Evolutionary conservation across 2,329 filamentous ascomycete genomes (phyloP).

Genomic region (Alternaria panax): DNA sequence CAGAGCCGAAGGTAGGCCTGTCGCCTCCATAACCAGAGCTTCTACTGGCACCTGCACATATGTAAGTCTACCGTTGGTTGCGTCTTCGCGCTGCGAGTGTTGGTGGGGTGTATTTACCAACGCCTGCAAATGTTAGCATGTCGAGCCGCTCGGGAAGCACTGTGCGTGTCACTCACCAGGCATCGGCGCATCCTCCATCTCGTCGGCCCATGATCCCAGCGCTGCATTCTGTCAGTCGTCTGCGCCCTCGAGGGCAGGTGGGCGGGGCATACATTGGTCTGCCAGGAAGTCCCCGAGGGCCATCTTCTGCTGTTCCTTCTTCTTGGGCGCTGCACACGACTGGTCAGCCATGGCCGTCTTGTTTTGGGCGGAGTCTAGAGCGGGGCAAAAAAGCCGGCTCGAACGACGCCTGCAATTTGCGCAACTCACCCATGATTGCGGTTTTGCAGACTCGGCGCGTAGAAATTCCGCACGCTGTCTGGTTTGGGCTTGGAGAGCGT

Average conservation of each 20-base stretch:
- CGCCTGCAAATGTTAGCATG: slow-evolving; percentile 39
- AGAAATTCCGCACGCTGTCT: slow-evolving; percentile 47
- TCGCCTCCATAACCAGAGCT: slow-evolving; percentile 58
- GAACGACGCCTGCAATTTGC: slow-evolving; percentile 30
- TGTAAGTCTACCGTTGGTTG: slow-evolving; percentile 27
- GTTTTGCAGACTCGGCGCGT: slow-evolving; percentile 49
- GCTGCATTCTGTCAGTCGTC: slow-evolving; percentile 56
- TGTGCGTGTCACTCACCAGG: slow-evolving; percentile 65
- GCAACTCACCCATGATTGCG: slow-evolving; percentile 67
- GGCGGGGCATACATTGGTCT: slow-evolving; percentile 76
- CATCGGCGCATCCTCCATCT: slow-evolving; percentile 87
- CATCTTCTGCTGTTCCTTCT: slow-evolving; percentile 96
- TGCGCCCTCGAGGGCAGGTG: slow-evolving; percentile 22
- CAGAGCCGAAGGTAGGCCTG: slow-evolving; percentile 56
- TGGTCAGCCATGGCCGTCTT: slow-evolving; percentile 54
- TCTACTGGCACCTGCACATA: slow-evolving; percentile 47
- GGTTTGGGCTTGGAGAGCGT: slow-evolving; percentile 37
- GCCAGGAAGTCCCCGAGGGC: slow-evolving; percentile 94
- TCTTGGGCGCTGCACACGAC: slow-evolving; percentile 76
- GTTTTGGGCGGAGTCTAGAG: slow-evolving; percentile 24
- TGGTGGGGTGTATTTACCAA: slow-evolving; percentile 35
- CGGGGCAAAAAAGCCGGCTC: slow-evolving; percentile 38
- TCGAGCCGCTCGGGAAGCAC: slow-evolving; percentile 21
- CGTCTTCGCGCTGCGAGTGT: slow-evolving; percentile 1
- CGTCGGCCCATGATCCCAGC: slow-evolving; percentile 96